Conservation (phyloP, 495 filamentous ascomycete species). For the Penicillium paradoxum region DNA sequence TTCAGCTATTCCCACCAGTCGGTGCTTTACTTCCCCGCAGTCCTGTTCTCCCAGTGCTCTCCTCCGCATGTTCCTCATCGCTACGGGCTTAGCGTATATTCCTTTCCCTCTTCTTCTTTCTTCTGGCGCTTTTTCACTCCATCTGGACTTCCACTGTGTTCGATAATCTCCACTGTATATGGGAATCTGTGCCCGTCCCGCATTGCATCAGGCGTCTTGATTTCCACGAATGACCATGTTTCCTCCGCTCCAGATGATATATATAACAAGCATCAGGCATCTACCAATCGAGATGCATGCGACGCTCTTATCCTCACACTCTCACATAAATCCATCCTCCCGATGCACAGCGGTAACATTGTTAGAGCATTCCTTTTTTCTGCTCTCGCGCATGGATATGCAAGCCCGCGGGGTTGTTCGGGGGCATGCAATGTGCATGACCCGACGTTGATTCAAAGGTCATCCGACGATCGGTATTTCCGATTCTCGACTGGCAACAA, state of each 20-base stretch:
- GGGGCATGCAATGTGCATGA: constrained; percentile 62
- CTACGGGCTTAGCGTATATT: not conserved
- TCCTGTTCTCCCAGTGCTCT: not conserved
- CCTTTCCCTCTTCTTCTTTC: not conserved
- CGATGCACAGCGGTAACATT: constrained; percentile 8
- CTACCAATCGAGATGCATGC: not conserved
- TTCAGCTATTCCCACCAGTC: constrained; percentile 16
- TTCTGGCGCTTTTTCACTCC: too few relatives aligned
- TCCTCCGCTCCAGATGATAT: not conserved
- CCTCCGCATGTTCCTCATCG: too few relatives aligned
- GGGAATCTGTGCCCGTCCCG: not conserved
- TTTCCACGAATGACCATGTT: constrained; percentile 9
- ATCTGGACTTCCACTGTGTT: not conserved
- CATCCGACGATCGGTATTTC: constrained; percentile 63
- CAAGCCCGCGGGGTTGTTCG: constrained; percentile 52
- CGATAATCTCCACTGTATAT: not conserved
- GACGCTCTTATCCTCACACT: not conserved
- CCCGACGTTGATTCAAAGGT: constrained; percentile 57
- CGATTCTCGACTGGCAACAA: constrained; percentile 65
- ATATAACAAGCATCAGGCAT: not conserved
- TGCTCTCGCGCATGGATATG: constrained; percentile 38
- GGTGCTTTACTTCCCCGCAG: not conserved
- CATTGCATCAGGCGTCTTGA: not conserved
- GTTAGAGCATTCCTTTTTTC: constrained; percentile 10
- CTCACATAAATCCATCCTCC: not conserved